phyloP scores from a whole-genome alignment of 2,329 filamentous ascomycete species.

The Paraphaeosphaeria minitans region DNA sequence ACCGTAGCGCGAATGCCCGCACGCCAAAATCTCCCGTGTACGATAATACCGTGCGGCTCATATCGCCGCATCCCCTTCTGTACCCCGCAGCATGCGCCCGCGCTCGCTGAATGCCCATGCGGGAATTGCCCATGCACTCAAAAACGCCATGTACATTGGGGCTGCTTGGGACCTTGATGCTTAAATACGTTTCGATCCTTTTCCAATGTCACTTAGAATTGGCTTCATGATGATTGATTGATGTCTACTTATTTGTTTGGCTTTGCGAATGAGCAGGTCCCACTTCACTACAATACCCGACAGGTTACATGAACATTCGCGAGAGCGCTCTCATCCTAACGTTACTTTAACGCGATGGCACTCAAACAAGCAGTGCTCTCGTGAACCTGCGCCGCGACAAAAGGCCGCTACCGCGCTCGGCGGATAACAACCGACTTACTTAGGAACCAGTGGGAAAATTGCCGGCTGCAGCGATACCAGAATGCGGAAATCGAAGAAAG shows the following conservation, averaged over 20 bases:
- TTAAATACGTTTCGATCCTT: not conserved
- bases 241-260: too few relatives aligned
- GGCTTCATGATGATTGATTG: not conserved
- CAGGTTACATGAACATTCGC: too few relatives aligned
- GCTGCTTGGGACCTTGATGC: not conserved
- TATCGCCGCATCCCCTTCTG: not conserved
- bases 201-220: not conserved
- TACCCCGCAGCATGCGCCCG: too few relatives aligned
- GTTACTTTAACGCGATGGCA: too few relatives aligned
- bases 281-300: too few relatives aligned
- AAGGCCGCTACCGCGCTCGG: not conserved
- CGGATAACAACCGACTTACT: not conserved
- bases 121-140: not conserved
- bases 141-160: not conserved
- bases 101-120: too few relatives aligned
- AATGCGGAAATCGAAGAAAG: not conserved
- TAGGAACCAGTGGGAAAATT: not conserved
- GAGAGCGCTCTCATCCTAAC: too few relatives aligned
- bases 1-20: conserved; percentile 1
- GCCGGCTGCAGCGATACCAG: not conserved
- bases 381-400: not conserved
- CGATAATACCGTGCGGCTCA: conserved; percentile 1
- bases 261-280: too few relatives aligned
- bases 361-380: not conserved
- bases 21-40: conserved; percentile 1